Percentiles rank a stretch among this genome's conserved stretches.
Conservation (phyloP, 179 eudicot genomes). For the Silene vulgaris region DNA sequence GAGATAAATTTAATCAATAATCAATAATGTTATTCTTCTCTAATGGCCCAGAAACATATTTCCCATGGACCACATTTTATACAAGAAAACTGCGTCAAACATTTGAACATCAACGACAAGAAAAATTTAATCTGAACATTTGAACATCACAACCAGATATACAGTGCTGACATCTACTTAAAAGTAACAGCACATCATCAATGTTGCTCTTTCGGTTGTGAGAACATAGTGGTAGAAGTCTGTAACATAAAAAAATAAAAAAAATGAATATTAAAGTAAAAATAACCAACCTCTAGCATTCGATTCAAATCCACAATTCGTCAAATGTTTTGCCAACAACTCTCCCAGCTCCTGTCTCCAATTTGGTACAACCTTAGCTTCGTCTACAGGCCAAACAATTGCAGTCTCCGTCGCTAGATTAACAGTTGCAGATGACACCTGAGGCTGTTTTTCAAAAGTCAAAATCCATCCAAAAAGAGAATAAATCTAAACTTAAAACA, state of each 20-base stretch:
- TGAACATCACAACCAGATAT: not conserved
- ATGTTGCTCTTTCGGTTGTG: not conserved
- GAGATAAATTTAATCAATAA: not conserved
- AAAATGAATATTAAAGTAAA: not conserved
- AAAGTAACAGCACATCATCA: not conserved
- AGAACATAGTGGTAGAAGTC: slow-evolving; percentile 1
- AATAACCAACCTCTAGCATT: slow-evolving; percentile 65
- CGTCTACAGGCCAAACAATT: slow-evolving; percentile 76
- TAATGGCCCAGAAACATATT: not conserved
- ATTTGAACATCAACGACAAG: not conserved
- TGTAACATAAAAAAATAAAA: not conserved
- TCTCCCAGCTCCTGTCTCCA: slow-evolving; percentile 81
- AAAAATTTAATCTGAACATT: not conserved
- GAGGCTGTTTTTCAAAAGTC: slow-evolving; percentile 56
- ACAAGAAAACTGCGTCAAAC: not conserved
- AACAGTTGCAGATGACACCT: slow-evolving; percentile 85
- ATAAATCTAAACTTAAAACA: not conserved
- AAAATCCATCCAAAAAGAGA: not conserved
- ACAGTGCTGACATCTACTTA: not conserved
- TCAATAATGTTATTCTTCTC: not conserved
- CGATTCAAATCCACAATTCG: slow-evolving; percentile 74
- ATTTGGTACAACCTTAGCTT: slow-evolving; percentile 63
- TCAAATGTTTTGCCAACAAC: slow-evolving; percentile 82
- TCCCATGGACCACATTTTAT: not conserved
- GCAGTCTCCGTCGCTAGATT: slow-evolving; percentile 95